A percentile compares a stretch with the other conserved stretches of the same genome.
Conservation (phyloP, 306 rosid species). For the Rosa multiflora region DNA sequence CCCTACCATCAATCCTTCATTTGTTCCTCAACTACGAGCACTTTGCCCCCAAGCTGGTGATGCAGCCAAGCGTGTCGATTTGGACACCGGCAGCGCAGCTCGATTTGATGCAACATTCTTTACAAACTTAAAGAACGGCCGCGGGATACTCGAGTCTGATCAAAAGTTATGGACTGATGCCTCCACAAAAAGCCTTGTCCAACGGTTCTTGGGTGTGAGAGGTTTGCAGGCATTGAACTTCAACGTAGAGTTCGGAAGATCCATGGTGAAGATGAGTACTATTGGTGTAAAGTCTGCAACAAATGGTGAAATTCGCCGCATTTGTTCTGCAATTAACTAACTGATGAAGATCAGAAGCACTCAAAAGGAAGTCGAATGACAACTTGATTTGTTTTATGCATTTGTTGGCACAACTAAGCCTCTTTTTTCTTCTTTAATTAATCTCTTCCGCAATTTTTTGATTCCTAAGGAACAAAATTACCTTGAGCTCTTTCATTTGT, state of each 20-base stretch:
- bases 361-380: not conserved
- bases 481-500: not conserved
- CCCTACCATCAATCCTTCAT: constrained; percentile 41
- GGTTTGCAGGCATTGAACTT: constrained; percentile 41
- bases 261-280: constrained; percentile 71
- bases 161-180: constrained; percentile 57
- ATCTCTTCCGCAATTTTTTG: not conserved
- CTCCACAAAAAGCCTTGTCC: constrained; percentile 45
- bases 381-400: not conserved
- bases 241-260: constrained; percentile 48
- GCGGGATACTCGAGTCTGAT: constrained; percentile 61
- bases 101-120: constrained; percentile 47
- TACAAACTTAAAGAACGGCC: constrained; percentile 34
- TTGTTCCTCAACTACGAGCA: constrained; percentile 41
- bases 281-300: constrained; percentile 44
- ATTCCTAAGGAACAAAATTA: not conserved
- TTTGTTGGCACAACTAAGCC: not conserved
- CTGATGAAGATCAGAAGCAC: not conserved
- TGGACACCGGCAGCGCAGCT: constrained; percentile 43
- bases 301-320: constrained; percentile 59
- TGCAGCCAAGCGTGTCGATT: constrained; percentile 34
- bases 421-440: not conserved
- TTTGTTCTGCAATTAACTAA: constrained; percentile 40
- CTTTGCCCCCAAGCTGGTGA: constrained; percentile 57
- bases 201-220: constrained; percentile 34